Evolutionary conservation across 768 basidiomycete genomes (phyloP).

Genomic region (Lactarius evosmus): DNA sequence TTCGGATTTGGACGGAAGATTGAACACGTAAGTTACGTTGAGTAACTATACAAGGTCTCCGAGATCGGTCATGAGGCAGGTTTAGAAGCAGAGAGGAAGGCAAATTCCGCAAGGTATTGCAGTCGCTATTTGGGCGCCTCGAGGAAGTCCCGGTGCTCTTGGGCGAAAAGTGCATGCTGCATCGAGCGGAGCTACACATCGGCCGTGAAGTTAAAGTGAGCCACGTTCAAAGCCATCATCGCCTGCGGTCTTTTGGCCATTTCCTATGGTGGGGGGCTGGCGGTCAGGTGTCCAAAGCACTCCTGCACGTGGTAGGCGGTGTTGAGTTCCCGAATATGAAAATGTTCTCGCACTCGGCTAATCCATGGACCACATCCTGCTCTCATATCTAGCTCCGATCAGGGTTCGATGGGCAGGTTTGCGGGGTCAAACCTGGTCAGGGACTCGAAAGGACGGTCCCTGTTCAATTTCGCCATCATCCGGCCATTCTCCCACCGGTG

Average conservation of each 20-base stretch:
- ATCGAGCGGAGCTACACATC: slow-evolving; percentile 1
- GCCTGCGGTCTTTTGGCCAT: slow-evolving; percentile 15
- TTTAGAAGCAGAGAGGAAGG: neutral
- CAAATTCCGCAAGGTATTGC: slow-evolving; percentile 16
- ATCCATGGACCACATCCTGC: slow-evolving; percentile 13
- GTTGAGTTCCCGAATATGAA: slow-evolving; percentile 22
- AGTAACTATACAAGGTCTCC: slow-evolving; percentile 1
- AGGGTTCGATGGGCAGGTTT: neutral
- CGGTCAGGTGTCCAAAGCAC: slow-evolving; percentile 19
- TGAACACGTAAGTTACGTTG: neutral
- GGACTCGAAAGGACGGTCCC: neutral
- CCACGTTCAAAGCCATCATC: slow-evolving; percentile 17
- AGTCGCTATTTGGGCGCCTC: neutral
- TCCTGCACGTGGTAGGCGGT: slow-evolving; percentile 13
- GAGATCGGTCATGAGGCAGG: slow-evolving; percentile 20
- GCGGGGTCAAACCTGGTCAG: neutral
- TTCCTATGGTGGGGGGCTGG: neutral
- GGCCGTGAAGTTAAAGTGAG: slow-evolving; percentile 16
- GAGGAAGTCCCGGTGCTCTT: neutral
- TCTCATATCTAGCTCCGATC: slow-evolving; percentile 9
- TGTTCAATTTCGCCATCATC: neutral
- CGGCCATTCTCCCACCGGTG: neutral
- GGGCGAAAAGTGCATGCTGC: neutral
- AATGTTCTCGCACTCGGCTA: slow-evolving; percentile 18
- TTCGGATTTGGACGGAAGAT: slow-evolving; percentile 1